Base-by-base conservation (phyloP, 1,139 yeast genomes). In the Diutina ranongensis region DNA sequence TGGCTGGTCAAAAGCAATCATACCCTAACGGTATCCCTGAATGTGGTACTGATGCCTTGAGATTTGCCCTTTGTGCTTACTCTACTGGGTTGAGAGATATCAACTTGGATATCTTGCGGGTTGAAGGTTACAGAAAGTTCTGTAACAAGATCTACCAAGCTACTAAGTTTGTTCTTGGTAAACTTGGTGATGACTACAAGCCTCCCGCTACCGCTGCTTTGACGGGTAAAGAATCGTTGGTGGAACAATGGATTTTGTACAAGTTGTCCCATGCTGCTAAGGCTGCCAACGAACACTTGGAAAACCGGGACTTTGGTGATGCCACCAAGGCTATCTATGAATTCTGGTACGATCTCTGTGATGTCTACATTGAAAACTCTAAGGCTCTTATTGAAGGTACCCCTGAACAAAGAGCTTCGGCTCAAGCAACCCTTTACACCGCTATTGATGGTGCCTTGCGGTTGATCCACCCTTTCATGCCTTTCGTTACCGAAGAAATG, bases 61-160 rank as follows among this genome's bases (percentile, higher is more conserved):
- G 98, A 72, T 92, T 92, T 63, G 97, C 98, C 22, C 77, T 92
- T 55, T 92, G 98, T 78, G 97, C 97, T 47, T 92, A 92, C 72
- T 83, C 96, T 46, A 89, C 98, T 48, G 98, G 98, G 70, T 97
- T 97, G 57, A 83, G 97, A 69, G 98, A 92, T 61, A 92, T 92
- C 65, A 92, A 92, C 69, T 77, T 92, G 63, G 97, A 92, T 63
- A 88, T 92, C 58, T 73, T 88, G 64, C 85, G 98, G 71, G 96
- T 92, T 55, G 98, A 94, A 64, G 98, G 98, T 59, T 92, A 92
- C 81, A 80, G 98, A 71, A 92, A 92, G 76, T 92, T 92, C 84
- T 89, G 98, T 76, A 92, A 92, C 80, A 92, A 92, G 80, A 92
- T 92, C 58, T 92, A 87, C 74, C 98, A 92, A 71, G 98, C 98